Percentiles rank a stretch among this genome's conserved stretches.
Evolutionary conservation across 2,329 filamentous ascomycete genomes (phyloP).

Genomic region (Nigrograna mackinnonii): DNA sequence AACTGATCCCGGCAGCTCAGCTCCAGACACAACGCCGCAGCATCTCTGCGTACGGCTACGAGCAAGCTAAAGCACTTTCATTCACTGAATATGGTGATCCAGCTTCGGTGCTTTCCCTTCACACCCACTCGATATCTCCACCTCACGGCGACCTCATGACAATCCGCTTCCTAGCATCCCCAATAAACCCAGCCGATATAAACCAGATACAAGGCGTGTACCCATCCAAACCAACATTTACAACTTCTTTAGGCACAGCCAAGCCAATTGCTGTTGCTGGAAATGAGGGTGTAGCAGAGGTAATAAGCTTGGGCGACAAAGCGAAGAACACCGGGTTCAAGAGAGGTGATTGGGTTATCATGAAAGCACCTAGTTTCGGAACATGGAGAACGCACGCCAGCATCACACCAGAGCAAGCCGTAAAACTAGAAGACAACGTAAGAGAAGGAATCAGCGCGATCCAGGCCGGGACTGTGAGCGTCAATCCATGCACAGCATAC

Average conservation of each 20-base stretch:
- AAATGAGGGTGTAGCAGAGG: slow-evolving; percentile 93
- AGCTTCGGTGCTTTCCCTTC: slow-evolving; percentile 68
- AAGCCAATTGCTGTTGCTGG: slow-evolving; percentile 78
- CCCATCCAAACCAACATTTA: slow-evolving; percentile 80
- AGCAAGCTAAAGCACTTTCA: slow-evolving; percentile 80
- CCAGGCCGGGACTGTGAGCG: slow-evolving; percentile 84
- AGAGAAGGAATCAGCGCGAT: slow-evolving; percentile 71
- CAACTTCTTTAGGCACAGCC: slow-evolving; percentile 73
- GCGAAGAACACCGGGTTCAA: slow-evolving; percentile 59
- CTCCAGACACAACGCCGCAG: slow-evolving; percentile 41
- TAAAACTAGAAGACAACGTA: slow-evolving; percentile 72
- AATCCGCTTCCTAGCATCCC: slow-evolving; percentile 83
- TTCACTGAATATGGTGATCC: slow-evolving; percentile 78
- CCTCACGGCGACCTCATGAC: slow-evolving; percentile 72
- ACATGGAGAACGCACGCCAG: slow-evolving; percentile 95
- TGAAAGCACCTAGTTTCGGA: slow-evolving; percentile 79
- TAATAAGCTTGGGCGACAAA: slow-evolving; percentile 69
- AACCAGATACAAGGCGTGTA: slow-evolving; percentile 98
- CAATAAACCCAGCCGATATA: slow-evolving; percentile 96
- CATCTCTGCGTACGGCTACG: slow-evolving; percentile 74
- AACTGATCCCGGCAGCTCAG: slow-evolving; percentile 3
- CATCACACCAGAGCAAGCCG: slow-evolving; percentile 61
- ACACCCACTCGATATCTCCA: slow-evolving; percentile 77
- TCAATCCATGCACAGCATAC: slow-evolving; percentile 95
- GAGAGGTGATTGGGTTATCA: slow-evolving; percentile 93